Evolutionary conservation across 352 stramenopile genomes (phyloP).

Genomic region (Phytophthora aleatoria): DNA sequence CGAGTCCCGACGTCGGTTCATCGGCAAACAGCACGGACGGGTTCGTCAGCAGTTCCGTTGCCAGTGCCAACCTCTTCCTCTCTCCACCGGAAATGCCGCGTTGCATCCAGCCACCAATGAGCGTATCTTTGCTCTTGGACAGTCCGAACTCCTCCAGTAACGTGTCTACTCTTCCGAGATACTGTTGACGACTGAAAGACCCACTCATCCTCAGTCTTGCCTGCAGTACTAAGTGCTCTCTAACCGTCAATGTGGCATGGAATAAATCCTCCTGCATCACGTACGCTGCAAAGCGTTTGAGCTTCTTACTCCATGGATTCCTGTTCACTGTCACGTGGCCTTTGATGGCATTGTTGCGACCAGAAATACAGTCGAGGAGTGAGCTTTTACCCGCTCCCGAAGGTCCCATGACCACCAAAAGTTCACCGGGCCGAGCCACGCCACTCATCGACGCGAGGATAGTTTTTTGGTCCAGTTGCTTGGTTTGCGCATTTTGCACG

Average conservation of each 20-base stretch:
- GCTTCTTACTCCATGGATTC: constrained; percentile 36
- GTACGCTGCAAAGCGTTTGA: constrained; percentile 51
- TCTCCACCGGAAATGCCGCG: constrained; percentile 79
- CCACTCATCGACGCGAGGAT: constrained; percentile 62
- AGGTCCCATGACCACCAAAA: constrained; percentile 74
- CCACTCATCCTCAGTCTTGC: constrained; percentile 73
- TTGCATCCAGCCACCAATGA: constrained; percentile 52
- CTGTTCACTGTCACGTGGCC: constrained; percentile 74
- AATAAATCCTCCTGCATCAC: constrained; percentile 92
- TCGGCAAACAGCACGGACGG: constrained; percentile 82
- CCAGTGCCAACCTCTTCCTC: constrained; percentile 80
- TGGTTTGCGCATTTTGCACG: constrained; percentile 47
- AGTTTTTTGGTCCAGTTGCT: constrained; percentile 44
- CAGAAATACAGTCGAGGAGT: constrained; percentile 93
- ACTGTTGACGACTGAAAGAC: constrained; percentile 22
- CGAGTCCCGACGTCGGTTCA: constrained; percentile 70
- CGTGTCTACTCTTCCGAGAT: constrained; percentile 46
- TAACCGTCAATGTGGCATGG: constrained; percentile 82
- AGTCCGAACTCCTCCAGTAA: constrained; percentile 60
- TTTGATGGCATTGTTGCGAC: constrained; percentile 81
- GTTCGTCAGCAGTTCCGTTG: constrained; percentile 76
- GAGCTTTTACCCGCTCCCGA: constrained; percentile 91
- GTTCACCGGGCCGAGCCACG: constrained; percentile 49
- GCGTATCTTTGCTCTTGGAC: constrained; percentile 48
- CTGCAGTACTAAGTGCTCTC: constrained; percentile 85